Conservation (phyloP, 208 protist genomes). For the Herpetomonas muscarum region DNA sequence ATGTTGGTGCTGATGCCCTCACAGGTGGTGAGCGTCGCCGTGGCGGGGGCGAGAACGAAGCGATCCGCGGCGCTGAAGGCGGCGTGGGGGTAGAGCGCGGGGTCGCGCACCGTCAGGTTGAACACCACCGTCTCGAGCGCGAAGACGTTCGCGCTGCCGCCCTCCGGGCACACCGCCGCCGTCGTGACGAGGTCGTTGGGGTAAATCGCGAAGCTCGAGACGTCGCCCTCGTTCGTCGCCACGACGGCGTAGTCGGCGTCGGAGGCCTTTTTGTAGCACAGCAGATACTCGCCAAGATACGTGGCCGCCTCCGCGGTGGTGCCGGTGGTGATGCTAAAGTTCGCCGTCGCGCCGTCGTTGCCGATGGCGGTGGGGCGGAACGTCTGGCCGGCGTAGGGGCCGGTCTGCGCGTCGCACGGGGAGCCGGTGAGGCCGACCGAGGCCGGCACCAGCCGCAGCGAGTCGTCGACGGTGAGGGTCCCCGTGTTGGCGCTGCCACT, state of each 20-base stretch:
- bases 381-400: conserved; percentile 49
- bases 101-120: conserved; percentile 40
- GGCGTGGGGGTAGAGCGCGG: conserved; percentile 40
- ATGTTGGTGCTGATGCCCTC: conserved; percentile 2
- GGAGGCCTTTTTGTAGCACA: conserved; percentile 66
- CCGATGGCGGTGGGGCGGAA: conserved; percentile 30
- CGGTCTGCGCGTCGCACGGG: conserved; percentile 46
- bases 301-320: conserved; percentile 17
- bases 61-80: conserved; percentile 48
- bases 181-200: conserved; percentile 39
- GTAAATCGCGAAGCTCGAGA: conserved; percentile 71
- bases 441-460: conserved; percentile 62
- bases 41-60: conserved; percentile 44
- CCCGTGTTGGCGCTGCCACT: conserved; percentile 30
- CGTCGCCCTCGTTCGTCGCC: conserved; percentile 23
- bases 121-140: conserved; percentile 58
- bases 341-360: conserved; percentile 26
- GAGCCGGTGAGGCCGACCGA: conserved; percentile 33
- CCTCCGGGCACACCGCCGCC: conserved; percentile 18
- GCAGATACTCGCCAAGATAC: conserved; percentile 79
- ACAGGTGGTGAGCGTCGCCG: not conserved
- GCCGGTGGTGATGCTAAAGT: conserved; percentile 45
- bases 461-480: conserved; percentile 40
- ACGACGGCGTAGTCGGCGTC: conserved; percentile 46
- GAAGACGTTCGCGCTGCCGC: conserved; percentile 27